A percentile compares a stretch with the other conserved stretches of the same genome.
Evolutionary conservation across 139 green algal genomes (phyloP).

Genomic region (Coccomyxa sp.): DNA sequence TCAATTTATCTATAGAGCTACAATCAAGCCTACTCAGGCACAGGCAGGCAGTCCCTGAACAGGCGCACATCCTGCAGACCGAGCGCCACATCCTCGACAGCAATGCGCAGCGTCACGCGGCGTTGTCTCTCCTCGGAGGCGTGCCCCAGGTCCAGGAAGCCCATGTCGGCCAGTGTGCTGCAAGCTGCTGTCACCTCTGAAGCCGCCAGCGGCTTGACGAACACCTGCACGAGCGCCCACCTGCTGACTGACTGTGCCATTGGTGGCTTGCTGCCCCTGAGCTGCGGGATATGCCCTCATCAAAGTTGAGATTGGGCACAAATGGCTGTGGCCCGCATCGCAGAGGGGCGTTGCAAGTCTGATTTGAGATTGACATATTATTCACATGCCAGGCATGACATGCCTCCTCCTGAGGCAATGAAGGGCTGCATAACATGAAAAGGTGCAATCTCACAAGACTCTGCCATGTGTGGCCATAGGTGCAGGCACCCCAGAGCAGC

Average conservation of each 20-base stretch:
- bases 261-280: not conserved
- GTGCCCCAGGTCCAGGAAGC: slow-evolving; percentile 2
- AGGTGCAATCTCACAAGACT: not conserved
- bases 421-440: not conserved
- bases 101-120: slow-evolving; percentile 3
- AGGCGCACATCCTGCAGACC: slow-evolving; percentile 8
- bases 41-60: slow-evolving; percentile 3
- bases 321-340: not conserved
- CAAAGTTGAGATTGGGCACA: not conserved
- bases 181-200: slow-evolving; percentile 6
- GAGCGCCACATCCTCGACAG: slow-evolving; percentile 5
- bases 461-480: not conserved
- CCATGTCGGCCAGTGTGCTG: slow-evolving; percentile 9
- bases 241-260: not conserved
- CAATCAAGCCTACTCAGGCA: not conserved
- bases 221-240: not conserved
- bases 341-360: not conserved
- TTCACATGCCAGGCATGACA: too few species aligned
- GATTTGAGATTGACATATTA: too few species aligned
- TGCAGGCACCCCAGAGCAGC: not conserved
- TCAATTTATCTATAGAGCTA: too few species aligned
- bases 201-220: not conserved
- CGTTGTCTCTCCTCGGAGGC: not conserved
- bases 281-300: not conserved
- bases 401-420: not conserved